Conservation (phyloP, 2,329 filamentous ascomycete species). For the Colletotrichum spinosum region DNA sequence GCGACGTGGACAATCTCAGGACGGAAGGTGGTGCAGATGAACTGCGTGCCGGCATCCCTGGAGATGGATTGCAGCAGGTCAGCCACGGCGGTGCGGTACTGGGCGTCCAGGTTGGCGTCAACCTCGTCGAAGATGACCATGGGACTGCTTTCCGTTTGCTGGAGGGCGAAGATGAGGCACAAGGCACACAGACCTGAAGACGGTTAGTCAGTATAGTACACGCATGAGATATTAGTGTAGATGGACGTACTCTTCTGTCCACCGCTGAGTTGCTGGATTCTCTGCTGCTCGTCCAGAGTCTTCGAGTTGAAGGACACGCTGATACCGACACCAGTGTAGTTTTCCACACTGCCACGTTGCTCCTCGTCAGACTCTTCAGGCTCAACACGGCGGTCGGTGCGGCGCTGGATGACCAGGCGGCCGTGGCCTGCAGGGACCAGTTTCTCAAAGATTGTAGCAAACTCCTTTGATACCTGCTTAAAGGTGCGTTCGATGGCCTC, state of each 20-base stretch:
- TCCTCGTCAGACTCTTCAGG: slow-evolving; percentile 77
- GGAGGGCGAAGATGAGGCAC: slow-evolving; percentile 98
- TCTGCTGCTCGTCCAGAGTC: slow-evolving; percentile 93
- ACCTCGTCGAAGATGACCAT: slow-evolving; percentile 99
- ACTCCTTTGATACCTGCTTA: slow-evolving; percentile 96
- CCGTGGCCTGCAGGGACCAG: slow-evolving; percentile 95
- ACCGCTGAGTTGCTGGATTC: slow-evolving; percentile 96
- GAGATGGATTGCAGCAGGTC: slow-evolving; percentile 86
- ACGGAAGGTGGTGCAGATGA: slow-evolving; percentile 98
- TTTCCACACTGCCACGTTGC: slow-evolving; percentile 81
- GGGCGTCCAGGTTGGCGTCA: slow-evolving; percentile 96
- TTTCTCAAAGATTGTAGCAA: slow-evolving; percentile 92
- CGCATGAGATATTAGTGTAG: not conserved
- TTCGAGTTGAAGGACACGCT: slow-evolving; percentile 99
- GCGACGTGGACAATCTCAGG: slow-evolving; percentile 96
- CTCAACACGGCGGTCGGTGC: slow-evolving; percentile 75
- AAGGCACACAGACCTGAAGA: slow-evolving; percentile 86
- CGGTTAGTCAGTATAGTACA: slow-evolving; percentile 37
- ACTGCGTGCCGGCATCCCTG: slow-evolving; percentile 76
- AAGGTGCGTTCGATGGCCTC: slow-evolving; percentile 98
- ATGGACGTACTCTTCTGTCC: slow-evolving; percentile 88
- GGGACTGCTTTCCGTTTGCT: slow-evolving; percentile 95
- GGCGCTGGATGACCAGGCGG: slow-evolving; percentile 90
- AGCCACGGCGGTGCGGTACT: slow-evolving; percentile 96
- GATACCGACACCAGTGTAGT: slow-evolving; percentile 96